Base-by-base conservation (phyloP, 73 alveolate genomes). In the Strombidium stylifer region DNA sequence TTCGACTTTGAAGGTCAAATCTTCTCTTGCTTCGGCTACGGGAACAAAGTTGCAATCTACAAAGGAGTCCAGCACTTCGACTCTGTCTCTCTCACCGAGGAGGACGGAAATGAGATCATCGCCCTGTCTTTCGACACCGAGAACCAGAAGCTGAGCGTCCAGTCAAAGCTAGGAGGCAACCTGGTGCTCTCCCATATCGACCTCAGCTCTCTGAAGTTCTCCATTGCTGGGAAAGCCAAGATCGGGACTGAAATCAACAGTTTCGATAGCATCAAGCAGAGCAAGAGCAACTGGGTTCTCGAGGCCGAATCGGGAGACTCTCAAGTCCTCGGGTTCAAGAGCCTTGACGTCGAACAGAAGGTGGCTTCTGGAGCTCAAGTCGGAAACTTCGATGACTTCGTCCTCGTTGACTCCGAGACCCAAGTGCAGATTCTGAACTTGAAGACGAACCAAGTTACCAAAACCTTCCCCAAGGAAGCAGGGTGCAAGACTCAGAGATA, bases 1-100 rank as follows among this genome's bases (percentile, higher is more conserved):
- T 64, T 64, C 30, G 78, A 64, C 25, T 24, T 20, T 11, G 39
- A 45, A 11, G 78, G 78, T n/a, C 65, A 64, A n/a, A 30, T 64
- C 44, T 64, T 44, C 32, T 44, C 66, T 46, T 49, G 25, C 4
- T 46, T 64, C 27, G 78, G 66, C 39, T 28, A 44, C 39, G 78
- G 35, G 55, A 40, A 25, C 55, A 26, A 64, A 28, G 65, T 64
- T 54, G 35, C 45, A 25, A 47, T 64, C 27, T 64, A 46, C 41
- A 64, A 49, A 35, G 65, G 45, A 36, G 41, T 44, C 41, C 30
- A 44, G 21, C 39, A 64, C 24, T 15, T 46, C 8, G 64, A 39
- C 8, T 3, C 65, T 2, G 21, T 64, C 11, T 62, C 41, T 12
- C 45, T 44, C 55, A 30, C 65, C 20, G n/a, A 42, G n/a, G 51